Evolutionary conservation across 495 filamentous ascomycete species (phyloP).

Genomic region (Xylaria venustula): DNA sequence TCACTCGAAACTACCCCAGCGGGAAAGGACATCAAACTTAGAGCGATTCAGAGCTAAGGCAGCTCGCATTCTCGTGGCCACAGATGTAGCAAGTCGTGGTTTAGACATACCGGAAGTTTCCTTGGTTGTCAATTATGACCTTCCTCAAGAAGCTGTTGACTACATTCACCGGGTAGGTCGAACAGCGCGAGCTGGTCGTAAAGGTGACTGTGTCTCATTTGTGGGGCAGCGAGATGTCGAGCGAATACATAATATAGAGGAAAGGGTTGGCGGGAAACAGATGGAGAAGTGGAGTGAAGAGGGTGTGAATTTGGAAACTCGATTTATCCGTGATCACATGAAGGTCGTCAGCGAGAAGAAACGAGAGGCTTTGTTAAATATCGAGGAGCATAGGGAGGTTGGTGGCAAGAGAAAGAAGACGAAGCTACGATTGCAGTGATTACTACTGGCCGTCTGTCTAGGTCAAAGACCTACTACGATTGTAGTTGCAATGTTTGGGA

Average conservation of each 20-base stretch:
- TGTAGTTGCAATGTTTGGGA: too few relatives aligned
- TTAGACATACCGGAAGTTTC: conserved; percentile 92
- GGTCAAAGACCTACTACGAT: too few relatives aligned
- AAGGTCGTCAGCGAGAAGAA: conserved; percentile 92
- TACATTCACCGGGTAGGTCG: conserved; percentile 96
- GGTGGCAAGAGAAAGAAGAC: conserved; percentile 68
- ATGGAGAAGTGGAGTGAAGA: conserved; percentile 85
- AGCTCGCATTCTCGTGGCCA: conserved; percentile 87
- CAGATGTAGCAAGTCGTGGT: conserved; percentile 93
- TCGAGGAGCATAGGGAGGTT: conserved; percentile 89
- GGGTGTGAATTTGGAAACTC: conserved; percentile 82
- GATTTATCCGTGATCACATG: conserved; percentile 77
- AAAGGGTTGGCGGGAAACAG: conserved; percentile 67
- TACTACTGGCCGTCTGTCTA: background rate
- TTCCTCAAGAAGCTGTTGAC: conserved; percentile 92
- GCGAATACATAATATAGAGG: conserved; percentile 83
- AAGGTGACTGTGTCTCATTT: conserved; percentile 80
- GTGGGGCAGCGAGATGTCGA: conserved; percentile 90
- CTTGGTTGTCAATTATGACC: conserved; percentile 91
- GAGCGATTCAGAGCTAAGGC: conserved; percentile 89
- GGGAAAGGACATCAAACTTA: conserved; percentile 79
- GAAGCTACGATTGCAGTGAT: conserved; percentile 37
- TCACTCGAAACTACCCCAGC: conserved; percentile 81
- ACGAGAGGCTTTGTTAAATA: conserved; percentile 79
- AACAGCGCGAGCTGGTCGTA: conserved; percentile 85